Percentiles rank a stretch among this genome's conserved stretches.
phyloP scores from a whole-genome alignment of 2,329 filamentous ascomycete genomes.

The Amauroascus niger region DNA sequence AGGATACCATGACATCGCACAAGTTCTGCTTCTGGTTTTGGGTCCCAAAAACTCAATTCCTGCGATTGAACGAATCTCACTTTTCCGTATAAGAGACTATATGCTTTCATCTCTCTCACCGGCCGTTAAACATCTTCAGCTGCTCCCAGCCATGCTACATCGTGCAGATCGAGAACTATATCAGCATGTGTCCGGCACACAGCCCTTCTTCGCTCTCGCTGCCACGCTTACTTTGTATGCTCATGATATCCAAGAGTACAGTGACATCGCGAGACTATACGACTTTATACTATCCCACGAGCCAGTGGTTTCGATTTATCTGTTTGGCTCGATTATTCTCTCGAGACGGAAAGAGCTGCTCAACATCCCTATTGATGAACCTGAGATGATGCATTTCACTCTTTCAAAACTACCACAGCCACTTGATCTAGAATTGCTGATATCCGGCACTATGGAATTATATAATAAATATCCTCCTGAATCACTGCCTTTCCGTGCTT shows the following conservation, averaged over 20 bases:
- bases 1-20: slow-evolving; percentile 96
- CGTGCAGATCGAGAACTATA: slow-evolving; percentile 62
- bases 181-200: slow-evolving; percentile 62
- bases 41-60: slow-evolving; percentile 50
- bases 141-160: slow-evolving; percentile 73
- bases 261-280: slow-evolving; percentile 80
- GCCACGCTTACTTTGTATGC: slow-evolving; percentile 93
- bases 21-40: slow-evolving; percentile 84
- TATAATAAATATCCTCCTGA: slow-evolving; percentile 62
- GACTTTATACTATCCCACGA: slow-evolving; percentile 82
- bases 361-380: slow-evolving; percentile 68
- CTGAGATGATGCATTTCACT: slow-evolving; percentile 83
- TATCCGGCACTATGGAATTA: slow-evolving; percentile 55
- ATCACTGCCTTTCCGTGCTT: slow-evolving; percentile 52
- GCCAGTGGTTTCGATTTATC: slow-evolving; percentile 80
- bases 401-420: slow-evolving; percentile 77
- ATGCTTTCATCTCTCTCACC: slow-evolving; percentile 84
- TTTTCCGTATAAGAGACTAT: slow-evolving; percentile 88
- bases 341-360: slow-evolving; percentile 75
- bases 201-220: slow-evolving; percentile 88
- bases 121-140: slow-evolving; percentile 71
- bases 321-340: slow-evolving; percentile 82
- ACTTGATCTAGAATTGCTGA: slow-evolving; percentile 68
- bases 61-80: slow-evolving; percentile 69
- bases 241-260: slow-evolving; percentile 85